Percentiles rank a stretch among this genome's conserved stretches.
These are phyloP conservation scores for Yarrowia hollandica DNA, from an alignment of 805 yeast species.

Conservation along the genomic window DNA sequence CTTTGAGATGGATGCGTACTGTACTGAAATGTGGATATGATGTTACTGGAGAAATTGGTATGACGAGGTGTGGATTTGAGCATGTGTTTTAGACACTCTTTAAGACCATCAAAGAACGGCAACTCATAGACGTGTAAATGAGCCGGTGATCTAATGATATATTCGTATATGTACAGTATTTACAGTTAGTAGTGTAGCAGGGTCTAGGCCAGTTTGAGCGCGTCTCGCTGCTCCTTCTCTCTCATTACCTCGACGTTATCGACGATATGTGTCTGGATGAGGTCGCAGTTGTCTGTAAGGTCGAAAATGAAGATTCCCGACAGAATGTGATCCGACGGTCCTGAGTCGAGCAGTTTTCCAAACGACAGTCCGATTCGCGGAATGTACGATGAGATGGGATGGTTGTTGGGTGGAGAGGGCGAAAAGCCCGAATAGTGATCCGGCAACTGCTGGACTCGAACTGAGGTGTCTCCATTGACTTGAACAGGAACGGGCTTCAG, in stretches of 20 bases:
- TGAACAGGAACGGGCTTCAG: not conserved
- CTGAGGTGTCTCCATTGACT: not conserved
- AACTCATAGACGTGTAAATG: no score
- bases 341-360: not conserved
- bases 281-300: conserved; percentile 9
- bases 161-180: conserved; percentile 7
- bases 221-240: conserved; percentile 6
- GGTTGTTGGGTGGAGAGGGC: not conserved
- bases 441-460: no score
- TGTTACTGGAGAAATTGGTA: no score
- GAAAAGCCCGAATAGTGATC: not conserved
- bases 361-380: conserved; percentile 5
- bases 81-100: no score
- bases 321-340: conserved; percentile 8
- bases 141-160: no score
- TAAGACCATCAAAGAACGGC: no score
- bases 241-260: conserved; percentile 19
- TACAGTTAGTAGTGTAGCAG: conserved; percentile 23
- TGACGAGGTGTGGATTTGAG: no score
- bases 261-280: conserved; percentile 22
- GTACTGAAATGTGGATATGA: no score
- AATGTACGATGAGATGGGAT: not conserved
- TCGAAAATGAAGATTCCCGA: conserved; percentile 28
- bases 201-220: not conserved
- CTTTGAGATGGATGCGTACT: no score